Conservation (phyloP, 176 grass and related monocot species). For the Zizania latifolia region DNA sequence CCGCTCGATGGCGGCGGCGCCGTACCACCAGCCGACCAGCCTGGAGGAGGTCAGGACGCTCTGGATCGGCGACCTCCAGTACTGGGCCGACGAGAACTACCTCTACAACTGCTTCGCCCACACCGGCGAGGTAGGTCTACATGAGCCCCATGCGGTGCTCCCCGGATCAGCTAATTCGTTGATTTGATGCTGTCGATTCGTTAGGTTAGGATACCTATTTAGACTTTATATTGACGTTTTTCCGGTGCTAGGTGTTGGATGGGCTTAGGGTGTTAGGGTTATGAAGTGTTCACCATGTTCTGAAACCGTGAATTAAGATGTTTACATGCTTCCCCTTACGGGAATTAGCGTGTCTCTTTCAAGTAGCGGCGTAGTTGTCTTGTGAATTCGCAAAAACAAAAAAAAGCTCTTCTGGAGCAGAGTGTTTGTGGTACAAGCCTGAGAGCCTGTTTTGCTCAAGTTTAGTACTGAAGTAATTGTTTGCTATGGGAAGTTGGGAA, state of each 20-base stretch:
- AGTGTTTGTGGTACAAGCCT: not conserved
- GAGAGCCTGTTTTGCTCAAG: not conserved
- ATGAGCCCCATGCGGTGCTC: not conserved
- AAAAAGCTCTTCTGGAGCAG: too few species aligned
- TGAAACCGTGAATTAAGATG: not conserved
- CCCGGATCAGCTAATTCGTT: not conserved
- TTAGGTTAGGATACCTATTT: not conserved
- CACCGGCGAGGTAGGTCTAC: constrained; percentile 67
- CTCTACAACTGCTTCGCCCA: constrained; percentile 88
- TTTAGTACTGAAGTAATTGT: not conserved
- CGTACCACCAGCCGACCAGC: constrained; percentile 83
- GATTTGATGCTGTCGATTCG: not conserved
- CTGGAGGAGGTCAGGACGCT: constrained; percentile 97
- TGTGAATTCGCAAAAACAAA: not conserved
- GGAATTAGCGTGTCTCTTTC: not conserved
- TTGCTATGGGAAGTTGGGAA: too few species aligned
- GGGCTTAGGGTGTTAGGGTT: constrained; percentile 32
- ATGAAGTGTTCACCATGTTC: not conserved
- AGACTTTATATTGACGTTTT: not conserved
- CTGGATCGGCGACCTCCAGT: constrained; percentile 98
- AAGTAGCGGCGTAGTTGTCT: not conserved
- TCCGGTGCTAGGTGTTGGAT: not conserved
- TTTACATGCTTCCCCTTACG: not conserved
- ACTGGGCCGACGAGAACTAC: constrained; percentile 98
- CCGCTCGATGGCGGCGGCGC: constrained; percentile 39